These are phyloP conservation scores for Phaseolus coccineus DNA, from an alignment of 331 rosid species.

Conservation along the genomic window DNA sequence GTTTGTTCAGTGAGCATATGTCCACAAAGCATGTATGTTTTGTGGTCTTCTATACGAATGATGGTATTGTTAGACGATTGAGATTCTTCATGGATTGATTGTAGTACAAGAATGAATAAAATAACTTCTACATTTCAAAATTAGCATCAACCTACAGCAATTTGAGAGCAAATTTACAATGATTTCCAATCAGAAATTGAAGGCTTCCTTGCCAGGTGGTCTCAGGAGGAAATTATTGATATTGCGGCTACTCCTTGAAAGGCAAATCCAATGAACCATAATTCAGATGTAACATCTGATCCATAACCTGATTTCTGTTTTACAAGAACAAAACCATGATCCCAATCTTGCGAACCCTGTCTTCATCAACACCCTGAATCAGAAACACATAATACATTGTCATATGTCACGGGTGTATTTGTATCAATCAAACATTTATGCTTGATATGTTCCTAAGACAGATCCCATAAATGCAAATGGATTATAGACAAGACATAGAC, in stretches of 20 bases:
- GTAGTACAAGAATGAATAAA: not conserved
- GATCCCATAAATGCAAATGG: not conserved
- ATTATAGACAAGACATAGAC: not conserved
- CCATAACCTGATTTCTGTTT: slow-evolving; percentile 16
- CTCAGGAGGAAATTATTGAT: not conserved
- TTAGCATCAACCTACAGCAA: not conserved
- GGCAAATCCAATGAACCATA: not conserved
- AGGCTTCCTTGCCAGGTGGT: not conserved
- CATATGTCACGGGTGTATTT: not conserved
- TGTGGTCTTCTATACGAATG: not conserved
- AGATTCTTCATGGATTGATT: not conserved
- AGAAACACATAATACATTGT: not conserved
- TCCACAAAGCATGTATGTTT: not conserved
- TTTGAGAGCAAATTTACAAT: slow-evolving; percentile 8
- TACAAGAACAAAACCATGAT: not conserved
- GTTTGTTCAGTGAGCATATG: not conserved
- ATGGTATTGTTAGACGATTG: slow-evolving; percentile 14
- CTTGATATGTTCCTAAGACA: not conserved
- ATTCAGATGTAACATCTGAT: not conserved
- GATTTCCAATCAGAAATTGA: slow-evolving; percentile 19
- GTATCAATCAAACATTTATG: not conserved
- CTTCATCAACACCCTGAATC: not conserved
- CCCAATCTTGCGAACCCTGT: not conserved
- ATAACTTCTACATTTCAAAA: not conserved
- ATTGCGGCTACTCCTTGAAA: not conserved